Conservation (phyloP, 2,329 filamentous ascomycete genomes). For the Neoarthrinium moseri region DNA sequence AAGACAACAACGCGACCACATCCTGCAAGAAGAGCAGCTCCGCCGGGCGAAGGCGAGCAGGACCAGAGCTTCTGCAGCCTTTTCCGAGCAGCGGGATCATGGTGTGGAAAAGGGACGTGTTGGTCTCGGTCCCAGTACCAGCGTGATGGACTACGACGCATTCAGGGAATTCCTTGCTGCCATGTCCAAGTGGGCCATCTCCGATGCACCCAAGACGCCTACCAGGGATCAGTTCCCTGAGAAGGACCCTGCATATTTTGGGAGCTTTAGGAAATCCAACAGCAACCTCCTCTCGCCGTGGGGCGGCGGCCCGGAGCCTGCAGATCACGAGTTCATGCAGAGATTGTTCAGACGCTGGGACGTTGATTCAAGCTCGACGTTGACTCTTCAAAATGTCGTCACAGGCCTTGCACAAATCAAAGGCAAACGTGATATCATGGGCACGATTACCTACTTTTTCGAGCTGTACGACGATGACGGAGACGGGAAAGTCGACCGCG, state of each 20-base stretch:
- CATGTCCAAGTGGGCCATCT: conserved; percentile 89
- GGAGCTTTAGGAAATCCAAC: conserved; percentile 50
- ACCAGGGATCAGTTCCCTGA: conserved; percentile 45
- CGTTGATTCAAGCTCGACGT: conserved; percentile 68
- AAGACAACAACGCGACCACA: conserved; percentile 76
- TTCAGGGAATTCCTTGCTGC: conserved; percentile 92
- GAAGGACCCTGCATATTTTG: conserved; percentile 58
- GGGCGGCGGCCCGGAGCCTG: conserved; percentile 64
- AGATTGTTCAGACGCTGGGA: conserved; percentile 90
- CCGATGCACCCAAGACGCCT: conserved; percentile 72
- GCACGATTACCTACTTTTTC: conserved; percentile 96
- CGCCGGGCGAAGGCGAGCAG: conserved; percentile 63
- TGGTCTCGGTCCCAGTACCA: conserved; percentile 84
- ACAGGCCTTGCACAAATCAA: conserved; percentile 88
- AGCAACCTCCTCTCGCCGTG: conserved; percentile 46
- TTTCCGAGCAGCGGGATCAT: conserved; percentile 39
- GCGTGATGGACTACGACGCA: conserved; percentile 94
- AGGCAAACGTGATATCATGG: conserved; percentile 94
- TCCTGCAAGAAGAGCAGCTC: conserved; percentile 74
- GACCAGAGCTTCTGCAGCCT: conserved; percentile 42
- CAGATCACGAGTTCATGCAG: conserved; percentile 92
- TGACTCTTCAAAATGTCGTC: conserved; percentile 90
- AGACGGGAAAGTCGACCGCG: conserved; percentile 88
- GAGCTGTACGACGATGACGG: conserved; percentile 92
- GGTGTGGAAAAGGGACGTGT: conserved; percentile 81